phyloP scores from a whole-genome alignment of 148 eudicot species.

The Rhododendron henanense region DNA sequence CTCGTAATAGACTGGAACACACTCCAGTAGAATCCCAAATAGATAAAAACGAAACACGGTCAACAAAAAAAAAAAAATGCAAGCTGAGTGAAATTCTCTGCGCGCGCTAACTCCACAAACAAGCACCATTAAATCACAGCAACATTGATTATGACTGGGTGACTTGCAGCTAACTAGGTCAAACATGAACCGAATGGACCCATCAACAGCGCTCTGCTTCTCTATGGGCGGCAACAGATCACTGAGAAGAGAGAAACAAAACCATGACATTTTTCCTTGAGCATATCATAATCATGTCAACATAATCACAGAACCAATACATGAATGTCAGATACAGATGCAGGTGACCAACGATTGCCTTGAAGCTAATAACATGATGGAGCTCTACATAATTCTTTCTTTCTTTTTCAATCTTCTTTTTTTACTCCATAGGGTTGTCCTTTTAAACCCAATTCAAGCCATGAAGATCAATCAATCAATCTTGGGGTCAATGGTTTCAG shows the following conservation, averaged over 20 bases:
- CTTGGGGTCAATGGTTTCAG: neutral
- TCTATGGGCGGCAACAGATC: neutral
- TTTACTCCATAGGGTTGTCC: neutral
- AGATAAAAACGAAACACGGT: neutral
- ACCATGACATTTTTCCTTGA: too few species aligned
- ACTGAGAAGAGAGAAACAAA: constrained; percentile 6
- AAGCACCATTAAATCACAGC: neutral
- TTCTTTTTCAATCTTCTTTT: neutral
- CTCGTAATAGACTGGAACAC: neutral
- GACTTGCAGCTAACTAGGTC: neutral
- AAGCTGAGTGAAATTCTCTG: neutral
- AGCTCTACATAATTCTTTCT: neutral
- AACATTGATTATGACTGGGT: neutral
- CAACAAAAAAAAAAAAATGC: neutral
- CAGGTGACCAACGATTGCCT: neutral
- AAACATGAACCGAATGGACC: neutral
- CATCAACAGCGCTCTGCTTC: neutral
- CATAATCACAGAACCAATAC: neutral
- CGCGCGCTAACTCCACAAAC: neutral
- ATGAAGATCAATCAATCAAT: neutral
- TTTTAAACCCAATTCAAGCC: neutral
- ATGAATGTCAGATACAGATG: neutral
- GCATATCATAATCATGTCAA: neutral
- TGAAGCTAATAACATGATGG: neutral
- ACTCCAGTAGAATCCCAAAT: neutral